Base-by-base conservation (phyloP, 2,329 filamentous ascomycete species). In the Onygena corvina region DNA sequence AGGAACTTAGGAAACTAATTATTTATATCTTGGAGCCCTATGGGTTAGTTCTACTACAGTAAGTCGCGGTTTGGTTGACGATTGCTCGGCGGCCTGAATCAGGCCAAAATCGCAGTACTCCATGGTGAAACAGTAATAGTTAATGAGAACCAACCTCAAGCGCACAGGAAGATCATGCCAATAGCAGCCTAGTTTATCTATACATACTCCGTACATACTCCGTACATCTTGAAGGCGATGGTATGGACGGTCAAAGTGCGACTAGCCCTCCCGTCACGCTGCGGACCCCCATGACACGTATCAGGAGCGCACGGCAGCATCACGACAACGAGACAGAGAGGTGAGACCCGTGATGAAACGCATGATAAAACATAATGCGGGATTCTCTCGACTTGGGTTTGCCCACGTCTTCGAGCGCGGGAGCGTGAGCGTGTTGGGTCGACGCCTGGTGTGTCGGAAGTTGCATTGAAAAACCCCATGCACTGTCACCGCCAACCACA, bases 311-410 rank as follows among this genome's bases (percentile, higher is more conserved):
- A 27, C n/a, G n/a, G 12, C 38, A 42, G 27, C 38, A 42, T 14
- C 38, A n/a, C 38, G 27, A 14, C 38, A 29, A 25, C 20, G 8
- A 8, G n/a, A 31, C 29, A 31, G 29, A 40, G 25, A 23, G 38
- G 23, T 23, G 21, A 27, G 38, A 42, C 38, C 12, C 38, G 38
- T 42, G 38, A 42, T 42, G 38, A 42, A 42, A 42, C 38, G 27
- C 38, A 42, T 42, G 38, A 42, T 42, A 42, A 42, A 42, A 42
- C 38, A 42, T 23, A 23, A 42, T 23, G 23, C 14, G 21, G 36
- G 38, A 21, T n/a, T 42, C 38, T 42, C 38, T 42, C 38, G 38
- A 42, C 38, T 42, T 23, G 23, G 21, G 21, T 3, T 7, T 23
- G 23, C 16, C 38, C 38, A 42, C 38, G 38, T 42, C 38, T 8